Percentiles rank a stretch among this genome's conserved stretches.
phyloP scores from a whole-genome alignment of 1,284 basidiomycete species.

The Rhodotorula glutinis region DNA sequence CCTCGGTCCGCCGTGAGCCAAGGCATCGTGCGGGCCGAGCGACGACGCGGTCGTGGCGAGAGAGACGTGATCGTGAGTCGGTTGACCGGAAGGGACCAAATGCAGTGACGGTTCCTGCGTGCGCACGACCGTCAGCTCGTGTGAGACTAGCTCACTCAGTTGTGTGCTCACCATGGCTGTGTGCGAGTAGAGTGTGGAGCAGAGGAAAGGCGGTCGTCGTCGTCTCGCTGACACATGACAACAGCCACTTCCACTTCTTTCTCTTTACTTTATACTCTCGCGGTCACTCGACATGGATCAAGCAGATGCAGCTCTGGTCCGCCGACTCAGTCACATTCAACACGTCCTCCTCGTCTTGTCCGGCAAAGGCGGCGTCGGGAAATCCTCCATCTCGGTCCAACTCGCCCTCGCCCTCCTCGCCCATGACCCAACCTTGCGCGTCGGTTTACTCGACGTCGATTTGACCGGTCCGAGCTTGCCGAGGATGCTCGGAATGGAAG shows the following conservation, averaged over 20 bases:
- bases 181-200: too few species aligned
- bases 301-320: conserved; percentile 20
- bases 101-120: conserved; percentile 62
- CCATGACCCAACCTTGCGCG: conserved; percentile 58
- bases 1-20: conserved; percentile 65
- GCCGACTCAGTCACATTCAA: conserved; percentile 55
- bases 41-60: conserved; percentile 65
- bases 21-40: conserved; percentile 72
- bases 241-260: too few species aligned
- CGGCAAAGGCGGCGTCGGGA: conserved; percentile 97
- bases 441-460: conserved; percentile 93
- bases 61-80: conserved; percentile 58
- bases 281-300: not conserved
- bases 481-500: conserved; percentile 94
- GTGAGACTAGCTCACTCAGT: not conserved
- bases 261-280: too few species aligned
- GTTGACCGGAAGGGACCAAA: conserved; percentile 59
- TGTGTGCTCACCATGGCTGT: conserved; percentile 1
- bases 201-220: too few species aligned
- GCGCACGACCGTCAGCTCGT: not conserved
- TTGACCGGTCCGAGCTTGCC: conserved; percentile 96
- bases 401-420: conserved; percentile 80
- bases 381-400: conserved; percentile 91
- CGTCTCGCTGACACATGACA: too few species aligned
- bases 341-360: conserved; percentile 90